A percentile compares a stretch with the other conserved stretches of the same genome.
Conservation (phyloP, 352 stramenopile genomes). For the Phytophthora foliorum region DNA sequence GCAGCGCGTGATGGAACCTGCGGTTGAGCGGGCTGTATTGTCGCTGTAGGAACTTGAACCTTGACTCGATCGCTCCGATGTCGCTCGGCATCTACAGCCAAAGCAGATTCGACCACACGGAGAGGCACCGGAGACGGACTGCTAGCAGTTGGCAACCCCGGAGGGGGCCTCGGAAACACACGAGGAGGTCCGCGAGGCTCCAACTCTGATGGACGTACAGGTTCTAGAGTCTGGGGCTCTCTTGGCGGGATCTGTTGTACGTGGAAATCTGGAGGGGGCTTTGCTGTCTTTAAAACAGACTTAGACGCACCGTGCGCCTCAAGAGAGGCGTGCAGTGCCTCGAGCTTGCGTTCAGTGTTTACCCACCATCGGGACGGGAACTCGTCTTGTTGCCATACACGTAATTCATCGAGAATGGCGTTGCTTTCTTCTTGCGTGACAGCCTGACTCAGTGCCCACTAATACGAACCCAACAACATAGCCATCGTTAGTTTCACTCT, state of each 20-base stretch:
- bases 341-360: constrained; percentile 35
- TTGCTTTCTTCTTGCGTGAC: constrained; percentile 42
- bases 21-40: constrained; percentile 4
- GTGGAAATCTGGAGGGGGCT: constrained; percentile 17
- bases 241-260: constrained; percentile 35
- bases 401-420: constrained; percentile 41
- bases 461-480: constrained; percentile 8
- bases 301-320: constrained; percentile 7
- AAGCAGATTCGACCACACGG: constrained; percentile 28
- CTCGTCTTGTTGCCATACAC: constrained; percentile 52
- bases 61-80: constrained; percentile 19
- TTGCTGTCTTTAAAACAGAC: constrained; percentile 9
- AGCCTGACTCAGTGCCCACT: constrained; percentile 67
- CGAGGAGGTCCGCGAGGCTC: constrained; percentile 33
- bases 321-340: neutral
- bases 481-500: neutral
- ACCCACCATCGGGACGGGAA: constrained; percentile 69
- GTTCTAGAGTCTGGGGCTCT: constrained; percentile 29
- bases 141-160: neutral
- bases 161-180: constrained; percentile 23
- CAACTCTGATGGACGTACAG: constrained; percentile 17
- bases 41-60: neutral
- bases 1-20: constrained; percentile 7
- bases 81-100: constrained; percentile 26
- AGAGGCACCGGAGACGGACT: constrained; percentile 18